Evolutionary conservation across 768 basidiomycete species (phyloP).

Genomic region (Clathrus columnatus): DNA sequence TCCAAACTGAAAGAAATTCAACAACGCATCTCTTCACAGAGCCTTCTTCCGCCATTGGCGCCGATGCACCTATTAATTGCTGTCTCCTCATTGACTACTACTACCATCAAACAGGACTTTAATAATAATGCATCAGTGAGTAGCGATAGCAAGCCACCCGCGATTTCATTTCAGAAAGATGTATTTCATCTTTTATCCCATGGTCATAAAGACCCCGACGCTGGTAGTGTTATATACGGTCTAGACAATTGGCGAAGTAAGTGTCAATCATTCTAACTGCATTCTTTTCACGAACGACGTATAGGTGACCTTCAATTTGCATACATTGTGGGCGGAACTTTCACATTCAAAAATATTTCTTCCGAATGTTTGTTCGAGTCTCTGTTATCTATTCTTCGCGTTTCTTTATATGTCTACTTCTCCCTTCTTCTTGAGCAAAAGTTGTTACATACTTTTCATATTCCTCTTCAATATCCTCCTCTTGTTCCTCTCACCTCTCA

Average conservation of each 20-base stretch:
- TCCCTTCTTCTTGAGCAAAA: constrained; percentile 56
- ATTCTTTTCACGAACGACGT: not conserved
- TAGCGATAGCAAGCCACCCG: too few species aligned
- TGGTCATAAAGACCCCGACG: constrained; percentile 14
- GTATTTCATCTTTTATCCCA: constrained; percentile 26
- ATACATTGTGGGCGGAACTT: constrained; percentile 53
- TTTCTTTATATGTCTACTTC: constrained; percentile 46
- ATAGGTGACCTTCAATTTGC: constrained; percentile 12
- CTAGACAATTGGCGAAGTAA: constrained; percentile 43
- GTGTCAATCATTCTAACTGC: constrained; percentile 14
- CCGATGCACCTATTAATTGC: constrained; percentile 46
- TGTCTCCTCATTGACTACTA: constrained; percentile 38
- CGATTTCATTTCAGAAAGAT: constrained; percentile 36
- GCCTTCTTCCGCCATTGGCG: constrained; percentile 19
- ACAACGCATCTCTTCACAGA: constrained; percentile 20
- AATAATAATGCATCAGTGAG: constrained; percentile 38
- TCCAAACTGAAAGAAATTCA: constrained; percentile 10
- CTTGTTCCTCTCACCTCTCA: constrained; percentile 12
- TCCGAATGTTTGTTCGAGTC: constrained; percentile 34
- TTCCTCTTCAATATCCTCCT: constrained; percentile 37
- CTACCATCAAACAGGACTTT: constrained; percentile 30
- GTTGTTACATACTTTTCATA: constrained; percentile 40
- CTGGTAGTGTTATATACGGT: constrained; percentile 37
- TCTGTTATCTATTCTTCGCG: constrained; percentile 40
- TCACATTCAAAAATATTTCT: constrained; percentile 40